Evolutionary conservation across 2,329 filamentous ascomycete genomes (phyloP).

Genomic region (Westerdykella ornata): DNA sequence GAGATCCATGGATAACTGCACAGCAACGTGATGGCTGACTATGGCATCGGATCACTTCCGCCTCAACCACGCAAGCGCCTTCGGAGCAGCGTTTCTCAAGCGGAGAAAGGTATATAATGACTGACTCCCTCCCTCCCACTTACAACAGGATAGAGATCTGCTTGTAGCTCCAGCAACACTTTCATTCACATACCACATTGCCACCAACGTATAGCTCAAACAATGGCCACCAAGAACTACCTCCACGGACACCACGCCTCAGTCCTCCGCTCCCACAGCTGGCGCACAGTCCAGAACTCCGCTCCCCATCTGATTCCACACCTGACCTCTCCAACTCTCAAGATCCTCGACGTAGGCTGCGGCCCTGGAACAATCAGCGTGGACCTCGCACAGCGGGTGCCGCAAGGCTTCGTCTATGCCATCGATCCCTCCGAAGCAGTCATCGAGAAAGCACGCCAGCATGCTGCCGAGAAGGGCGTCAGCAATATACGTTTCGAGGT

Average conservation of each 20-base stretch:
- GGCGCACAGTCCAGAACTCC: constrained; percentile 42
- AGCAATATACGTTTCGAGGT: constrained; percentile 38
- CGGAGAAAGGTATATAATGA: no score
- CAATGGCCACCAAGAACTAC: constrained; percentile 17
- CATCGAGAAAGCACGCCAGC: constrained; percentile 46
- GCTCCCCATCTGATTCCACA: constrained; percentile 35
- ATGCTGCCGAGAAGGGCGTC: constrained; percentile 33
- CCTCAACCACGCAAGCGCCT: no score
- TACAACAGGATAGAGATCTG: no score
- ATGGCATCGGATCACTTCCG: no score
- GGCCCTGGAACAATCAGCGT: constrained; percentile 59
- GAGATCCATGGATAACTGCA: no score
- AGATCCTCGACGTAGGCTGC: constrained; percentile 57
- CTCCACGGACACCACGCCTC: constrained; percentile 39
- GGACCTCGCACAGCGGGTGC: constrained; percentile 22
- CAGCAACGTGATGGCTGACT: no score
- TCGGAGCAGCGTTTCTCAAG: no score
- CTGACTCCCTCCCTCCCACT: no score
- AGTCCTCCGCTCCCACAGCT: constrained; percentile 41
- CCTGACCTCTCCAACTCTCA: constrained; percentile 24
- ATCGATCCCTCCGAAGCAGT: constrained; percentile 40
- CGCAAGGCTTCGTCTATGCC: constrained; percentile 4
- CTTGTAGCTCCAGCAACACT: no score
- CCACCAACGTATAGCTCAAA: no score
- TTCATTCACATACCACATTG: no score